Base-by-base conservation (phyloP, 495 filamentous ascomycete species). In the Xylaria bambusicola region DNA sequence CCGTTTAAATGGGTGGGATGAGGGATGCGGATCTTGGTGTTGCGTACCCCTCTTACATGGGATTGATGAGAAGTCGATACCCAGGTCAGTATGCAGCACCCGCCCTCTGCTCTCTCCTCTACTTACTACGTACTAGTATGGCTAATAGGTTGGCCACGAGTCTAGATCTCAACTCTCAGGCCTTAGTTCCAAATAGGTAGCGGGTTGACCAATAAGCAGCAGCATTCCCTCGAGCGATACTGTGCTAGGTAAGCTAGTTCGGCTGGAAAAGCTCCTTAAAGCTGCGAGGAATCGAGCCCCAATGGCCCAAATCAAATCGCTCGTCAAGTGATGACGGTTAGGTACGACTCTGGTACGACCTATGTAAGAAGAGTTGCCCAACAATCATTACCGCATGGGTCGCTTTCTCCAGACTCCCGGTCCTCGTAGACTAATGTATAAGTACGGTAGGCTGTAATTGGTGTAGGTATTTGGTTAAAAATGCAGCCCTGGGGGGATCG, bases 1-100 rank as follows among this genome's bases (percentile, higher is more conserved):
- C 12, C n/a, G n/a, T n/a, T n/a, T n/a, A n/a, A n/a, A n/a, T 33
- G 29, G 29, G 5, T 5, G 5, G 29, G 29, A 33, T 33, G 29
- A 33, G 29, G 29, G 29, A 54, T 54, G 52, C 52, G 38, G 52
- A 54, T 54, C 38, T 44, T 17, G 24, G n/a, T 54, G 36, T 33
- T 54, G 36, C 36, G 33, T 44, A 31, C 44, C 38, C 15, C 10
- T 21, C 24, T 36, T 36, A 21, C 52, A 54, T 54, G 52, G 52
- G 52, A 54, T 54, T 54, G 50, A 53, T 24, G 38, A 26, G 31
- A 54, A 42, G 26, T 44, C 52, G 52, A 54, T 54, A 54, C 21
- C 36, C 26, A 23, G 26, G 26, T 44, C 52, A 38, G 44, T 54
- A 54, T 17, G 52, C 26, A 23, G 26, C 36, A 9, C 10, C 38